Base-by-base conservation (phyloP, 768 basidiomycete genomes). In the Piloderma croceum region DNA sequence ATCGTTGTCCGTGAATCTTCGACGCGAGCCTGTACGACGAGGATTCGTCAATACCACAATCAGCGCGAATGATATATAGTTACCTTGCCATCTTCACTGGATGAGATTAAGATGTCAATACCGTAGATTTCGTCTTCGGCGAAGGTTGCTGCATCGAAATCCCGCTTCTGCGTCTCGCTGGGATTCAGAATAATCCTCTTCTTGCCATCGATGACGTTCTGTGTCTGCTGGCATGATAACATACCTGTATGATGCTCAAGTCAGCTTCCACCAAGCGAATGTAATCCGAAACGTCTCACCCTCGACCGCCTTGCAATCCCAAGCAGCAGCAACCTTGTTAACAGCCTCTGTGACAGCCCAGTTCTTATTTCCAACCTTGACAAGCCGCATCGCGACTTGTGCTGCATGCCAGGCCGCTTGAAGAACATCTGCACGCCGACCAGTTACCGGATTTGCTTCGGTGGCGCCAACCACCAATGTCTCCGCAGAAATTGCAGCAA, bases 71-170 rank as follows among this genome's bases (percentile, higher is more conserved):
- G n/a, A 56, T 66, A n/a, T n/a, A n/a, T n/a, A n/a, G n/a, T 38
- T 39, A 89, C 92, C 79, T 93, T 94, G 60, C 91, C 91, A 51
- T 93, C 91, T 52, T 89, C 82, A 15, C 81, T 80, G 34, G 90
- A 81, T 7, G 90, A 85, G 45, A 98, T 68, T 46, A 94, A 72
- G 51, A 98, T 76, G 60, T 97, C 94, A 47, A 98, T 82, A 17
- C 93, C 93, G 58, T 89, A 98, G 9, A 98, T 90, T 50, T 98
- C 94, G 42, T 82, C 83, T 62, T 97, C 94, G 27, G 83, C 89
- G 51, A 97, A 93, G 1, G 81, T 84, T 15, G 75, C 75, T 41
- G 81, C 71, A 55, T 97, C 91, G 45, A 87, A 85, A 46, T 93
- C 92, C 50, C 80, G 74, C 63, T 78, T 89, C 62, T 93, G 90